Evolutionary conservation across 495 filamentous ascomycete species (phyloP).

Genomic region (Aspergillus coremiiformis): DNA sequence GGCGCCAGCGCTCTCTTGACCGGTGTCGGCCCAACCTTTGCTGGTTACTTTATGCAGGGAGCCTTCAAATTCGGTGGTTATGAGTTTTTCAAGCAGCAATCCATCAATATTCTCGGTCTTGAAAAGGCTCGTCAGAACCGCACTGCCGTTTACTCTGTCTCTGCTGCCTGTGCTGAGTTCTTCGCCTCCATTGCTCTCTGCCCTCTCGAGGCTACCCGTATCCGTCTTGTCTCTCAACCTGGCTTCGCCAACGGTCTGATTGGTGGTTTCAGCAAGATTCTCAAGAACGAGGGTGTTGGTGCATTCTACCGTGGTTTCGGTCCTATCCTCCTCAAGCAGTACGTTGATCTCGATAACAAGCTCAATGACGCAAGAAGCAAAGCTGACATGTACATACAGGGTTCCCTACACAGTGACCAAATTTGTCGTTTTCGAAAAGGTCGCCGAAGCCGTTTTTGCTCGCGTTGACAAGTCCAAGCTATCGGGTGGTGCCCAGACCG

Average conservation of each 20-base stretch:
- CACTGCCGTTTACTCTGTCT: constrained; percentile 81
- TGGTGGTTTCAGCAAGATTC: constrained; percentile 76
- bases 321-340: constrained; percentile 94
- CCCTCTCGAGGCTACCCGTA: constrained; percentile 90
- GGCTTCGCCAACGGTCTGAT: constrained; percentile 77
- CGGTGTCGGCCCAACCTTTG: constrained; percentile 77
- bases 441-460: constrained; percentile 68
- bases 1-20: constrained; percentile 84
- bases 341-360: constrained; percentile 33
- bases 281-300: constrained; percentile 72
- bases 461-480: constrained; percentile 66
- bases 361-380: background rate
- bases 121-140: constrained; percentile 79
- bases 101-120: constrained; percentile 70
- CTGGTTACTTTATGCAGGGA: constrained; percentile 92
- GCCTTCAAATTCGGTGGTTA: constrained; percentile 95
- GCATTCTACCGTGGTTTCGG: constrained; percentile 95
- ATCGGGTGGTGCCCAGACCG: constrained; percentile 69
- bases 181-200: constrained; percentile 91
- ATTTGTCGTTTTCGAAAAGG: constrained; percentile 99
- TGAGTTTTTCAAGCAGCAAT: constrained; percentile 92
- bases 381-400: constrained; percentile 37
- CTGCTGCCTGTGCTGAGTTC: constrained; percentile 78
- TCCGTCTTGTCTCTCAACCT: constrained; percentile 87
- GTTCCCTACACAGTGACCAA: constrained; percentile 99